Evolutionary conservation across 352 stramenopile species (phyloP).

Genomic region (Globisporangium takayamanum): DNA sequence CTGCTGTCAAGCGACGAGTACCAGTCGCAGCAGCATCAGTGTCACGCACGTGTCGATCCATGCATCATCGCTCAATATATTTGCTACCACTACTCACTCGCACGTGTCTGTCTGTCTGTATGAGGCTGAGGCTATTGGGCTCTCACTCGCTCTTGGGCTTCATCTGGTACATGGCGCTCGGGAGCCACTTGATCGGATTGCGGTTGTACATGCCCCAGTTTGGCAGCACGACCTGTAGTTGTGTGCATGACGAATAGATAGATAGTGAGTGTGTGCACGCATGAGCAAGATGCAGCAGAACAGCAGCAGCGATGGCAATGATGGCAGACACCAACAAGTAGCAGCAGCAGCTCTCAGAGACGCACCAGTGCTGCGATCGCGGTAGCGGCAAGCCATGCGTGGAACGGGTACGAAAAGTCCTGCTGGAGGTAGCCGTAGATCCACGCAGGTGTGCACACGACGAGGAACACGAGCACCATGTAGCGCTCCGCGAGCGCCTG

Average conservation of each 20-base stretch:
- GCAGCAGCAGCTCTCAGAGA: not conserved
- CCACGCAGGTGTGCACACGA: constrained; percentile 78
- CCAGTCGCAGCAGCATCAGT: constrained; percentile 13
- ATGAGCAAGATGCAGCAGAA: not conserved
- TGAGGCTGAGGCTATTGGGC: not conserved
- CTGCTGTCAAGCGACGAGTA: too few relatives aligned
- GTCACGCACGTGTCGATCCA: not conserved
- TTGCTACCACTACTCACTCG: not conserved
- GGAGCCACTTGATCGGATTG: constrained; percentile 75
- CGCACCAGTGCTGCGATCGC: constrained; percentile 52
- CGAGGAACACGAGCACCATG: constrained; percentile 54
- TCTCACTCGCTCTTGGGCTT: constrained; percentile 32
- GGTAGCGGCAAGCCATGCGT: constrained; percentile 61
- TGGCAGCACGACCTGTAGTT: constrained; percentile 50
- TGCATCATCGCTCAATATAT: not conserved
- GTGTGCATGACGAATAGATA: not conserved
- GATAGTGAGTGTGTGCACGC: not conserved
- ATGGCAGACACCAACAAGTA: not conserved
- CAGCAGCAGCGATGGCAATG: not conserved
- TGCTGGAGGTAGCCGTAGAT: constrained; percentile 81
- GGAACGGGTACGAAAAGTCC: constrained; percentile 74
- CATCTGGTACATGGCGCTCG: constrained; percentile 72
- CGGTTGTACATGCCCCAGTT: constrained; percentile 85
- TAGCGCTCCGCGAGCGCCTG: constrained; percentile 62
- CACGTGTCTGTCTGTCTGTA: not conserved